Conservation (phyloP, 805 yeast genomes). For the Myxozyma sirexii region DNA sequence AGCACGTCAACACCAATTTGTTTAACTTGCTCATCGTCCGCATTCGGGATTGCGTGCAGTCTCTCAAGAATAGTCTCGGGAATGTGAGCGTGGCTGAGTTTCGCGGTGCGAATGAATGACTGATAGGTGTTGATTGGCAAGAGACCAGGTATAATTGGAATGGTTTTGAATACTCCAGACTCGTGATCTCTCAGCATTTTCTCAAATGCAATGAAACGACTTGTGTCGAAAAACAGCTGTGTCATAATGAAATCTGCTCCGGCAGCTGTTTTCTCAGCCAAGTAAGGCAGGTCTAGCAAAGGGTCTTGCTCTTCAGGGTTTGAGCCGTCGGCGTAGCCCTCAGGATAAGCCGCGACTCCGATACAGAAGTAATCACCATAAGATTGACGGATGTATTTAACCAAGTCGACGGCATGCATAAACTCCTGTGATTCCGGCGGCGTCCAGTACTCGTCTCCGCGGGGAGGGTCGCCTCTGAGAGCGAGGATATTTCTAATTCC, state of each 20-base stretch:
- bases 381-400: conserved; percentile 68
- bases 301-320: conserved; percentile 57
- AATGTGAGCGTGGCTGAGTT: conserved; percentile 80
- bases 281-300: conserved; percentile 69
- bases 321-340: conserved; percentile 89
- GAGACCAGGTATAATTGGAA: conserved; percentile 80
- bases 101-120: conserved; percentile 85
- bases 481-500: conserved; percentile 91
- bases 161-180: conserved; percentile 46
- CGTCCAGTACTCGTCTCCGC: conserved; percentile 66
- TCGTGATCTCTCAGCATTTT: conserved; percentile 40
- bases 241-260: conserved; percentile 95
- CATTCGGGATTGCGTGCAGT: conserved; percentile 57
- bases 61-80: conserved; percentile 58
- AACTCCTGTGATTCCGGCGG: conserved; percentile 53
- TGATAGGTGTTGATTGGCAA: conserved; percentile 88
- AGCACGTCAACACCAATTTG: conserved; percentile 77
- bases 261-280: conserved; percentile 83
- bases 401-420: conserved; percentile 81
- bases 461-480: conserved; percentile 92
- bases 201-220: conserved; percentile 71
- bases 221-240: conserved; percentile 87
- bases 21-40: conserved; percentile 81
- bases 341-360: conserved; percentile 98
- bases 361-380: conserved; percentile 84